These are phyloP conservation scores for Monosporascus sp. DNA, from an alignment of 2,329 filamentous ascomycete species.

Conservation along the genomic window DNA sequence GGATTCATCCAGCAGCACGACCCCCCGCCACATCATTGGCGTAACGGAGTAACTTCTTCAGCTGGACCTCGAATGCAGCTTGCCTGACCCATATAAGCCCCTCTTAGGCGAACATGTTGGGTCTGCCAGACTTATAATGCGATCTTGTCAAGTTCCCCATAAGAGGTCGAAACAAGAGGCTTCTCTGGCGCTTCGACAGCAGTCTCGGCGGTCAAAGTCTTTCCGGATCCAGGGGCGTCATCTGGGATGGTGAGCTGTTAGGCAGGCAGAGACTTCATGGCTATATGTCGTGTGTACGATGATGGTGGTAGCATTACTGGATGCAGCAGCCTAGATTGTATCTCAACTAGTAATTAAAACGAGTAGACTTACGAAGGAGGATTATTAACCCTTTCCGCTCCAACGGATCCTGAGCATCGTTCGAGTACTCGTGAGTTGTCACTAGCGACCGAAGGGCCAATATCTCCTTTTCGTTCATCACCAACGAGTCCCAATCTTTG, in stretches of 20 bases:
- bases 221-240: conserved; percentile 24
- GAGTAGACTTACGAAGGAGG: too few relatives aligned
- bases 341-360: too few relatives aligned
- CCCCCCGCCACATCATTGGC: conserved; percentile 25
- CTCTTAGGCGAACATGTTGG: conserved; percentile 7
- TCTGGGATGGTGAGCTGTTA: conserved; percentile 24
- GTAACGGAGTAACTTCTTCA: conserved; percentile 21
- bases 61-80: conserved; percentile 16
- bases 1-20: conserved; percentile 26
- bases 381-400: conserved; percentile 31
- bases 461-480: conserved; percentile 22
- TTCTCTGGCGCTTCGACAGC: conserved; percentile 21
- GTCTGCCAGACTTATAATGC: conserved; percentile 10
- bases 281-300: too few relatives aligned
- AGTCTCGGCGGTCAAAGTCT: conserved; percentile 34
- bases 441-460: conserved; percentile 21
- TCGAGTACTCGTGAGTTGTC: conserved; percentile 20
- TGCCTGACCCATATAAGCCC: neutral
- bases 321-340: too few relatives aligned
- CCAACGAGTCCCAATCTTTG: conserved; percentile 19
- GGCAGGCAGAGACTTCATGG: conserved; percentile 15
- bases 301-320: too few relatives aligned
- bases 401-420: conserved; percentile 17
- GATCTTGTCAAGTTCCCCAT: conserved; percentile 18
- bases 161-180: conserved; percentile 19